Base-by-base conservation (phyloP, 257 asterid genomes). In the Salvia hispanica region DNA sequence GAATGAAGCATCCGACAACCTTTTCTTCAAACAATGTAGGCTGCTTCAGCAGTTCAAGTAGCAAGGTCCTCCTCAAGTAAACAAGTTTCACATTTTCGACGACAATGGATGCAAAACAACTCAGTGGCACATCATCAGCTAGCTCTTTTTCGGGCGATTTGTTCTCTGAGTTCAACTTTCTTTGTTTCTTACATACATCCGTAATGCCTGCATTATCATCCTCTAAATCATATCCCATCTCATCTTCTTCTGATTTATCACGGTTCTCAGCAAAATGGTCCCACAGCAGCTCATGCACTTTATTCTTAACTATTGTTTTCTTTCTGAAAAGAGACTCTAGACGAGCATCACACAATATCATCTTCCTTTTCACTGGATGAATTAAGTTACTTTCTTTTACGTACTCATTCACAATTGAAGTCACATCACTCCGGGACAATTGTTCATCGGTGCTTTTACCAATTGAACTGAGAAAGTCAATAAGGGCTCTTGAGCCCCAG, bases 401-500 rank as follows among this genome's bases (percentile, higher is more conserved):
- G 68, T 92, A 92, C 34, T 58, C 78, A 46, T 70, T 48, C 56
- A 92, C 72, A 42, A 90, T 72, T 14, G 77, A 69, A 55, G 84
- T 59, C 56, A 92, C 97, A 18, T 83, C 91, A 37, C 46, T 69
- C 78, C 79, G 90, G 7, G 88, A 76, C 60, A 88, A 51, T 60
- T 83, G 66, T 67, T 71, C 55, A 36, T 51, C 58, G 7, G 87
- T 82, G 59, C 73, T 83, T 78, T 80, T 75, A 68, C 91, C 98
- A 64, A 86, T 83, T 31, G 84, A 84, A 33, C 69, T 57, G 46
- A 92, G 91, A 70, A 92, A 92, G 51, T 79, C 76, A 14, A 86
- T 68, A 31, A 92, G 98, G 67, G 90, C 43, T 56, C 62, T 82
- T 33, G 98, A 87, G 47, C 81, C 96, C 98, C 98, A 89, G 55